Percentiles rank a stretch among this genome's conserved stretches.
Conservation (phyloP, 148 eudicot genomes). For the Limonium bicolor region DNA sequence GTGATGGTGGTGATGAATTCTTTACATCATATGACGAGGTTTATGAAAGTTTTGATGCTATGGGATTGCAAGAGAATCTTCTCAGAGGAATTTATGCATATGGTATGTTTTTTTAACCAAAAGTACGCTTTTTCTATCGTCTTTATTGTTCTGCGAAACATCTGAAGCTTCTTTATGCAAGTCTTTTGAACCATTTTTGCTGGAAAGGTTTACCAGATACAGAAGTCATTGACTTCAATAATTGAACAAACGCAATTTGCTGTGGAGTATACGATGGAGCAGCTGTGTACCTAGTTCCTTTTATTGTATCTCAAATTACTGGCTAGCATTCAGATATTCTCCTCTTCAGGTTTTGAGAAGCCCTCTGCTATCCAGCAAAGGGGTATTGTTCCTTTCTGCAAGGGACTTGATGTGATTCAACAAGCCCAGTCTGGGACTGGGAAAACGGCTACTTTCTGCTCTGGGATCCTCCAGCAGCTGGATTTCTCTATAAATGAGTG, state of each 20-base stretch:
- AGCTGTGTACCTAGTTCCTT: too few relatives aligned
- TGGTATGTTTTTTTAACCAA: too few relatives aligned
- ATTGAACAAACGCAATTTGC: too few relatives aligned
- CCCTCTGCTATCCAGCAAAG: slow-evolving; percentile 42
- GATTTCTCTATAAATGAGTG: slow-evolving; percentile 23
- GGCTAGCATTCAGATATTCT: not conserved
- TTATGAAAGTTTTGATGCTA: slow-evolving; percentile 23
- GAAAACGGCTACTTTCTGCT: slow-evolving; percentile 34
- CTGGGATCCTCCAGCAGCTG: slow-evolving; percentile 32
- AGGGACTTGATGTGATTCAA: slow-evolving; percentile 37
- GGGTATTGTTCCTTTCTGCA: slow-evolving; percentile 35
- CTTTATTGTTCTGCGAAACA: too few relatives aligned
- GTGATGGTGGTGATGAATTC: slow-evolving; percentile 15
- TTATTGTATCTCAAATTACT: too few relatives aligned
- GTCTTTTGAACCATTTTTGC: not conserved
- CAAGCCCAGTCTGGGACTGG: slow-evolving; percentile 42
- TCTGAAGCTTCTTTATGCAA: too few relatives aligned
- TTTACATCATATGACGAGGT: slow-evolving; percentile 27
- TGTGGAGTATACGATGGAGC: too few relatives aligned
- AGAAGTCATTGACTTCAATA: too few relatives aligned
- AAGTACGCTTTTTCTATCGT: too few relatives aligned
- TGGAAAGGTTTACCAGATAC: too few relatives aligned
- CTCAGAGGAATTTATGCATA: slow-evolving; percentile 32
- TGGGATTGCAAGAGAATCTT: slow-evolving; percentile 33
- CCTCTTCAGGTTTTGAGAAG: slow-evolving; percentile 26